phyloP scores from a whole-genome alignment of 1,139 yeast genomes.

The Sugiyamaella paludigena region DNA sequence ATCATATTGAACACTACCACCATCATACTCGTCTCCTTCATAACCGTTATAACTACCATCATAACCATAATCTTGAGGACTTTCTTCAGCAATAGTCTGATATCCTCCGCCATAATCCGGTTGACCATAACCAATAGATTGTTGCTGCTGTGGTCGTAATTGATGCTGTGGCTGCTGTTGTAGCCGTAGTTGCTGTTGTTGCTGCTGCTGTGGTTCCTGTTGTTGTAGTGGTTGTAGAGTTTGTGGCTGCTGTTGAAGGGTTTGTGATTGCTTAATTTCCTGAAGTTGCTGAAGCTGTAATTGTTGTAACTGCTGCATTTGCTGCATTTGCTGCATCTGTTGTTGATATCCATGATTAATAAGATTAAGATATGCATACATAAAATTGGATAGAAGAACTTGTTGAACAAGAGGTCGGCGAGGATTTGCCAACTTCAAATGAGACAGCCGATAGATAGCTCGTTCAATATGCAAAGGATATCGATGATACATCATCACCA shows the following conservation, averaged over 20 bases:
- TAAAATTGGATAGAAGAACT: slow-evolving; percentile 87
- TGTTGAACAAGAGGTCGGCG: slow-evolving; percentile 88
- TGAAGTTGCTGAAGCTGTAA: slow-evolving; percentile 23
- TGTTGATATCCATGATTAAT: slow-evolving; percentile 67
- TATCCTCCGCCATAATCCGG: slow-evolving; percentile 10
- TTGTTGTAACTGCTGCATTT: slow-evolving; percentile 25
- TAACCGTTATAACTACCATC: slow-evolving; percentile 10
- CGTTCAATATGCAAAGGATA: slow-evolving; percentile 94
- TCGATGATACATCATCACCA: slow-evolving; percentile 47
- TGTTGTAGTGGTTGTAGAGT: slow-evolving; percentile 1
- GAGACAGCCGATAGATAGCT: slow-evolving; percentile 89
- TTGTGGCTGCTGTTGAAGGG: no score
- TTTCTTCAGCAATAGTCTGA: slow-evolving; percentile 5
- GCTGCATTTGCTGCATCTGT: slow-evolving; percentile 34
- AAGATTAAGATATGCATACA: slow-evolving; percentile 93
- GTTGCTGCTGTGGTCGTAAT: slow-evolving; percentile 12
- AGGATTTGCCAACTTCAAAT: slow-evolving; percentile 89
- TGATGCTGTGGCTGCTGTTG: slow-evolving; percentile 3
- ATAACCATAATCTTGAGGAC: slow-evolving; percentile 11
- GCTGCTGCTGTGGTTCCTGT: slow-evolving; percentile 13
- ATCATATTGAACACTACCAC: slow-evolving; percentile 19
- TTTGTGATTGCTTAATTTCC: slow-evolving; percentile 7
- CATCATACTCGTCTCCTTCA: slow-evolving; percentile 21
- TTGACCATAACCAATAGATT: slow-evolving; percentile 2
- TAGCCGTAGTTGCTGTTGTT: not conserved